A percentile compares a stretch with the other conserved stretches of the same genome.
Conservation (phyloP, 2,329 filamentous ascomycete species). For the Elsinoe arachidis region DNA sequence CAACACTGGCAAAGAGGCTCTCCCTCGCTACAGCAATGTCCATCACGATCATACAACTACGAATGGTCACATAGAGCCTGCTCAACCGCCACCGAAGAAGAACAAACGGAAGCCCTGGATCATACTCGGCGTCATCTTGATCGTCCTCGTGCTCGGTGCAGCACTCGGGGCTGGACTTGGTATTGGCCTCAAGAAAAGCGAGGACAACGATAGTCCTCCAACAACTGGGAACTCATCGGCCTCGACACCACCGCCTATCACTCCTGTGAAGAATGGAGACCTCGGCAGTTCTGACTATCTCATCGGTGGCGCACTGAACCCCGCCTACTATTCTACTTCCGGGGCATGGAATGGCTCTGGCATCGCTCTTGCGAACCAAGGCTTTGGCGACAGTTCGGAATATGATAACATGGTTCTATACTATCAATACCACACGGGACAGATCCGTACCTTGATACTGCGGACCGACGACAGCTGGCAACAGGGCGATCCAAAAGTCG, state of each 20-base stretch:
- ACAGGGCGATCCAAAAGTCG: conserved; percentile 33
- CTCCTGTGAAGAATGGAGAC: background rate
- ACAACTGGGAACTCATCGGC: background rate
- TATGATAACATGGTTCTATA: conserved; percentile 28
- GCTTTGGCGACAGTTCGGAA: conserved; percentile 25
- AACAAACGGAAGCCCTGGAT: background rate
- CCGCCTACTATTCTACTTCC: conserved; percentile 31
- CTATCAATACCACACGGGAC: conserved; percentile 37
- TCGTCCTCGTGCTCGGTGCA: background rate
- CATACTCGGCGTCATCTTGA: background rate
- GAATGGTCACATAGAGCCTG: background rate
- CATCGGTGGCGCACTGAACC: conserved; percentile 34
- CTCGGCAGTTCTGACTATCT: conserved; percentile 17
- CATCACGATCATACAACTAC: background rate
- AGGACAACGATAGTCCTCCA: background rate
- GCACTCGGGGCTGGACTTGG: background rate
- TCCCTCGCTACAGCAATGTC: background rate
- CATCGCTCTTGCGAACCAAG: conserved; percentile 37
- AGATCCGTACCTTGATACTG: conserved; percentile 33
- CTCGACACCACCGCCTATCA: background rate
- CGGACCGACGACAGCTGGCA: conserved; percentile 30
- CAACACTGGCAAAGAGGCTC: background rate
- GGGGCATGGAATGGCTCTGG: conserved; percentile 42
- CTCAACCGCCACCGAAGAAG: background rate
- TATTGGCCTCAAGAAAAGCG: background rate